Base-by-base conservation (phyloP, 257 asterid species). In the Ballota nigra region DNA sequence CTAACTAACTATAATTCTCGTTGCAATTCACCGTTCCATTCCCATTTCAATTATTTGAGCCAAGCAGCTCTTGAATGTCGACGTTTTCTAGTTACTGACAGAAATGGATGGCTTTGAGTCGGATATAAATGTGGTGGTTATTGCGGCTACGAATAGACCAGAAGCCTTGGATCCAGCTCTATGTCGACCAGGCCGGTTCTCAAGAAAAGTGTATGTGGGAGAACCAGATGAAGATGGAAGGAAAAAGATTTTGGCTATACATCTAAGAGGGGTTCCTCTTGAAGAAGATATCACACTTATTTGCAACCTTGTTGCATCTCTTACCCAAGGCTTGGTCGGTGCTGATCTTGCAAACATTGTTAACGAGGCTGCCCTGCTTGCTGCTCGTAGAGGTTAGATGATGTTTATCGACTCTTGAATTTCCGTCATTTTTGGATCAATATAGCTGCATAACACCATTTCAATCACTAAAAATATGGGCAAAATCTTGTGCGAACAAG, bases 71-170 rank as follows among this genome's bases (percentile, higher is more conserved):
- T 12, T 36, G 18, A 47, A 47, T 47, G 10, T 47, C 72, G 29
- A 76, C 51, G 56, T 45, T 75, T 79, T 63, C 26, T 81, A 95
- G 98, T 87, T 95, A 86, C 92, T 95, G 84, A 95, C 99, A 43
- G 98, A 95, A 86, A 95, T 95, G 99, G 99, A 95, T 18, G 99
- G 98, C 53, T 95, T 95, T 51, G 98, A 92, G 58, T 85, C 96
- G 0, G 90, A 82, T 38, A 43, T 74, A 59, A 88, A 82, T 70
- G 87, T 95, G 65, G 88, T 92, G 69, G 98, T 95, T 34, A 85
- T 95, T 52, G 98, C 97, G 67, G 99, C 99, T 8, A 95, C 99
- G 31, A 95, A 95, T 79, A 85, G 99, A 62, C 98, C 99, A 51
- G 99, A 95, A 76, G 96, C 98, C 31, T 74, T 95, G 80, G 99